phyloP scores from a whole-genome alignment of 176 grass and related monocot species.

The Leersia perrieri region DNA sequence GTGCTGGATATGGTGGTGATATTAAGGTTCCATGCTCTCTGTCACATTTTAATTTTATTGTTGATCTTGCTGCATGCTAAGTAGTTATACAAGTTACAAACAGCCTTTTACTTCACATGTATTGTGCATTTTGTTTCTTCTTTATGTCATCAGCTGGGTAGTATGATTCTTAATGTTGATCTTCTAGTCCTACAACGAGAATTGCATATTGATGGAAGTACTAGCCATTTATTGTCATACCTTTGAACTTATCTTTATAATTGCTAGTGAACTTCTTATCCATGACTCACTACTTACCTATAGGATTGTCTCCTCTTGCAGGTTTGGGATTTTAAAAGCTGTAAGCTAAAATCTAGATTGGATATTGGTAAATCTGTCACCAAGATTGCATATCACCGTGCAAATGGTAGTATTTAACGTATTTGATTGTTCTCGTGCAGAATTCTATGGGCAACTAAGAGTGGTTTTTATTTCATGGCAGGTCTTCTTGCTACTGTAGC shows the following conservation, averaged over 20 bases:
- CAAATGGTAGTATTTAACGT: conserved; percentile 67
- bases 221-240: not conserved
- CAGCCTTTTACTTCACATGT: not conserved
- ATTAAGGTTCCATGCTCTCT: conserved; percentile 64
- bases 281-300: conserved; percentile 3
- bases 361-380: conserved; percentile 67
- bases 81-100: not conserved
- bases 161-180: not conserved
- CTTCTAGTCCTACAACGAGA: conserved; percentile 20
- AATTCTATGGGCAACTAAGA: conserved; percentile 25
- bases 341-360: conserved; percentile 64
- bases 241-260: not conserved
- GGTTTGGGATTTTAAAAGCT: conserved; percentile 89
- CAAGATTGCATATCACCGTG: conserved; percentile 85
- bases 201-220: not conserved
- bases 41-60: not conserved
- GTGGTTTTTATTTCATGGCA: conserved; percentile 48
- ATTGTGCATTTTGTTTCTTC: not conserved
- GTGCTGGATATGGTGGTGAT: conserved; percentile 83
- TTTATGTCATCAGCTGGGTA: not conserved
- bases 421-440: conserved; percentile 19
- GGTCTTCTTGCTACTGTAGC: conserved; percentile 80
- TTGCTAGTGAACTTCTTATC: not conserved
- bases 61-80: conserved; percentile 4
- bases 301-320: conserved; percentile 34